Base-by-base conservation (phyloP, 805 yeast species). In the Monosporozyma aerobia region DNA sequence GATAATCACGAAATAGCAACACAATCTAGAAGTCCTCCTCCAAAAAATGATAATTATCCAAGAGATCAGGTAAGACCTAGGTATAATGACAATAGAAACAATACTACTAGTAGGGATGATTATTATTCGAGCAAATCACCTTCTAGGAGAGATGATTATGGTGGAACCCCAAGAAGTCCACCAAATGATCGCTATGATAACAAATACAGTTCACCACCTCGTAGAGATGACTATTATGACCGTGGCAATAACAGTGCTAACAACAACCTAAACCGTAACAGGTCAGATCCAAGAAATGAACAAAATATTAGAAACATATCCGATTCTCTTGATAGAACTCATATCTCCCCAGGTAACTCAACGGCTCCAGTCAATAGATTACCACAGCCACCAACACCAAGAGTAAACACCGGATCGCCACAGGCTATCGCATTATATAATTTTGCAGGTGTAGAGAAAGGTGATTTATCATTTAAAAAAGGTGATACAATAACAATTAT, bases 401-500 rank as follows among this genome's bases (percentile, higher is more conserved):
- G 51, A 23, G 40, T 9, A 10, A 16, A 33, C 5, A 30, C 49
- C 22, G 27, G 19, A 14, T 22, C 11, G 5, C 41, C 37, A 10
- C 41, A 48, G 44, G 99, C 96, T 0, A 82, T 88, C 54, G 99
- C 99, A 0, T 74, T 90, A 57, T 94, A 77, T 70, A 77, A 90
- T 2, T 94, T 92, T 69, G 85, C 83, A 50, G 98, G 97, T 29
- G 96, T 90, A 69, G 95, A 92, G 71, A 66, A 77, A n/a, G 97
- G 97, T 5, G 99, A 94, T 69, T 76, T 94, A 63, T 80, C 95
- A 4, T 94, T 94, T 76, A 83, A 81, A 59, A 94, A 94, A 74
- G 99, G 99, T 52, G 99, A 94, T 68, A 85, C 87, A 14, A 87
- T 94, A 59, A 84, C 88, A 41, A 85, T 94, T 57, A 73, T 87